These are phyloP conservation scores for Lophiostoma macrostomum DNA, from an alignment of 495 filamentous ascomycete genomes.

Conservation along the genomic window DNA sequence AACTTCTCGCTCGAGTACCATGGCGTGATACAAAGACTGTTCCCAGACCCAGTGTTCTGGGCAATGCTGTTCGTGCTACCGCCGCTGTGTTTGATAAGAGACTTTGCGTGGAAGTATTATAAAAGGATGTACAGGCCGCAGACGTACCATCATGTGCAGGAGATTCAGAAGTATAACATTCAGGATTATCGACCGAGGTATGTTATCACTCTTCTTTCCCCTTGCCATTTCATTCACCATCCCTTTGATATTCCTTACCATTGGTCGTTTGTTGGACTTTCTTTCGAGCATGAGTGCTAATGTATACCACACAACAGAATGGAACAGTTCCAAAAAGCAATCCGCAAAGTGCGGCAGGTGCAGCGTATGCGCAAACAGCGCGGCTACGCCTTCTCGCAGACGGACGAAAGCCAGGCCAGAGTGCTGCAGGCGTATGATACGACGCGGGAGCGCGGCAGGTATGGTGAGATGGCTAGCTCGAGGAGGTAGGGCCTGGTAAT, in stretches of 20 bases:
- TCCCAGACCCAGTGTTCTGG: constrained; percentile 83
- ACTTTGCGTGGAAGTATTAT: constrained; percentile 75
- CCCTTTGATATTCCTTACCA: no score
- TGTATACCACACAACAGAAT: constrained; percentile 54
- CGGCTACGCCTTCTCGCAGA: constrained; percentile 96
- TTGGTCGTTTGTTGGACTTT: background rate
- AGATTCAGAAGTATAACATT: constrained; percentile 99
- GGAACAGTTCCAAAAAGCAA: constrained; percentile 99
- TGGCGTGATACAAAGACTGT: constrained; percentile 76
- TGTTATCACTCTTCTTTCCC: constrained; percentile 18
- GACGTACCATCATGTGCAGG: constrained; percentile 97
- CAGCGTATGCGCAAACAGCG: constrained; percentile 99
- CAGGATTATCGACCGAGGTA: constrained; percentile 95
- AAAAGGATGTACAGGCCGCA: constrained; percentile 97
- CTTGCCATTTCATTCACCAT: no score
- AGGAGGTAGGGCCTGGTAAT: constrained; percentile 32
- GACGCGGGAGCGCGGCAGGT: constrained; percentile 82
- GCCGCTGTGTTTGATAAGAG: constrained; percentile 77
- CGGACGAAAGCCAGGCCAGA: constrained; percentile 90
- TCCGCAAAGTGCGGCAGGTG: constrained; percentile 96
- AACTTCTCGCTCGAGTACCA: constrained; percentile 81
- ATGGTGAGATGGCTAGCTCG: constrained; percentile 93
- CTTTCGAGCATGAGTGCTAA: constrained; percentile 13
- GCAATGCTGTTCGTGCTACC: constrained; percentile 79
- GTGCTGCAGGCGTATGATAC: constrained; percentile 97